Conservation (phyloP, 164 flowering plant species). For the grape (Vitis vinifera) region ASM3070453v1 NC_081812.1:10815501-10816000, state of each 20-base stretch:
- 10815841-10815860: slow-evolving; percentile 66
- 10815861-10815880: slow-evolving; percentile 27
- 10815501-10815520: slow-evolving; percentile 92
- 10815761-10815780: slow-evolving; percentile 92
- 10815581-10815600: slow-evolving; percentile 85
- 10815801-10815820: slow-evolving; percentile 94
- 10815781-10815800: slow-evolving; percentile 91
- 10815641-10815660: slow-evolving; percentile 80
- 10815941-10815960: slow-evolving; percentile 56
- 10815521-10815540: slow-evolving; percentile 87
- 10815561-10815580: slow-evolving; percentile 98
- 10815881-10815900: slow-evolving; percentile 35
- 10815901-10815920: slow-evolving; percentile 19
- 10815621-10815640: slow-evolving; percentile 73
- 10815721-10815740: slow-evolving; percentile 96
- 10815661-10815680: slow-evolving; percentile 85
- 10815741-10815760: slow-evolving; percentile 93
- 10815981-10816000: slow-evolving; percentile 48
- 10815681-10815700: slow-evolving; percentile 91
- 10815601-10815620: slow-evolving; percentile 78
- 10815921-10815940: slow-evolving; percentile 30
- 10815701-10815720: slow-evolving; percentile 80
- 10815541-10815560: slow-evolving; percentile 93
- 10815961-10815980: slow-evolving; percentile 71
- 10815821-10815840: slow-evolving; percentile 77